These are phyloP conservation scores for Eutypella sp. DNA, from an alignment of 2,329 filamentous ascomycete genomes.

Conservation along the genomic window DNA sequence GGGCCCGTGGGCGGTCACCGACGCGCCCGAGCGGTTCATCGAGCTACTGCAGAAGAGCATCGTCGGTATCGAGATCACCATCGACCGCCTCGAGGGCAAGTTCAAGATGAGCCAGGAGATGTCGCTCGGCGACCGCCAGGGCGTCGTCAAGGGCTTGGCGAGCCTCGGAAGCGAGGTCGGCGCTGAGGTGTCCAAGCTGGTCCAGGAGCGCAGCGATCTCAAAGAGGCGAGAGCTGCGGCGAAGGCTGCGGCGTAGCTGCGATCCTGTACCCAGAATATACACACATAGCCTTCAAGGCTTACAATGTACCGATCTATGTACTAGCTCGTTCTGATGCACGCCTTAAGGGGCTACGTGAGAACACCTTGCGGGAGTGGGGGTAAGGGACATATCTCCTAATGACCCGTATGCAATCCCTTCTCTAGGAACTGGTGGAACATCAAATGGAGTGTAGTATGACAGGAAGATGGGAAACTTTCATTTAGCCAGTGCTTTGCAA, in stretches of 20 bases:
- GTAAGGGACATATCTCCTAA: too few relatives aligned
- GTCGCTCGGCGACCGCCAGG: constrained; percentile 45
- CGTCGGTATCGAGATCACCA: constrained; percentile 55
- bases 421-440: too few relatives aligned
- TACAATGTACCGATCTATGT: too few relatives aligned
- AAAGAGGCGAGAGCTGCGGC: neutral
- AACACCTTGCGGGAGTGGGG: too few relatives aligned
- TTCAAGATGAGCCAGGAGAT: constrained; percentile 65
- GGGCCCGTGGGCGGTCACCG: constrained; percentile 49
- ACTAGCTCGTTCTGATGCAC: too few relatives aligned
- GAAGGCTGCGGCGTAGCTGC: neutral
- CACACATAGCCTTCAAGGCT: too few relatives aligned
- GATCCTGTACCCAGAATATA: too few relatives aligned
- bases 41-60: constrained; percentile 54
- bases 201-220: constrained; percentile 21
- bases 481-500: too few relatives aligned
- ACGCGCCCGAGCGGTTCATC: constrained; percentile 53
- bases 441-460: too few relatives aligned
- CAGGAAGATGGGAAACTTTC: too few relatives aligned
- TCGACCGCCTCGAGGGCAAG: constrained; percentile 53
- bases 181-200: constrained; percentile 25
- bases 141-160: constrained; percentile 53
- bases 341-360: too few relatives aligned
- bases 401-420: too few relatives aligned
- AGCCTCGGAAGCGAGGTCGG: constrained; percentile 34